Evolutionary conservation across 495 filamentous ascomycete species (phyloP).

Genomic region (Neurospora terricola): DNA sequence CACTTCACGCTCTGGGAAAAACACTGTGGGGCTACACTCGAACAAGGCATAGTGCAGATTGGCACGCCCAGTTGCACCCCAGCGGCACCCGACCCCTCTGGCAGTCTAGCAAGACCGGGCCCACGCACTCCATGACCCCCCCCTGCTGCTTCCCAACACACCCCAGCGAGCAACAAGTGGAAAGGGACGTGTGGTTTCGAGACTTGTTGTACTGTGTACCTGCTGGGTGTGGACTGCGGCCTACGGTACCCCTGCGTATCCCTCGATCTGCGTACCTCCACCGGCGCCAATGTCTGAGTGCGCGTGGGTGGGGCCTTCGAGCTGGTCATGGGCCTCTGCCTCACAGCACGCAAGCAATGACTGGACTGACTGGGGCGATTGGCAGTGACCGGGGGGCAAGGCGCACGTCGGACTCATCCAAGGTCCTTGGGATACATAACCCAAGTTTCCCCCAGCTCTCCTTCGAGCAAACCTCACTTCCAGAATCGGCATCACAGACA

Average conservation of each 20-base stretch:
- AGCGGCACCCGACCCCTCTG: conserved; percentile 14
- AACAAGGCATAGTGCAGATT: conserved; percentile 22
- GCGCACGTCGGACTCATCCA: background rate
- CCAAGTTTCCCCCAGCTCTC: conserved; percentile 20
- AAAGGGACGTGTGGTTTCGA: conserved; percentile 1
- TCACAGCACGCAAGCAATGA: conserved; percentile 15
- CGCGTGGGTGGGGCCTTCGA: conserved; percentile 19
- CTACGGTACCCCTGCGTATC: conserved; percentile 7
- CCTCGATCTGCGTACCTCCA: conserved; percentile 12
- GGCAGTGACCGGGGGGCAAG: conserved; percentile 13
- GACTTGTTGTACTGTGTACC: conserved; percentile 11
- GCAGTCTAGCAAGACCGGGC: conserved; percentile 13
- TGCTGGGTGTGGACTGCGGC: conserved; percentile 2
- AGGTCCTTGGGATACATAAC: conserved; percentile 20
- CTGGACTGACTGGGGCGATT: conserved; percentile 1
- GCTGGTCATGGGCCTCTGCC: conserved; percentile 27
- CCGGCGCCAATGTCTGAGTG: conserved; percentile 22
- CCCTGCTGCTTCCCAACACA: conserved; percentile 2
- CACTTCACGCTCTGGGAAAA: conserved; percentile 5
- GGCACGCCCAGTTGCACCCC: background rate
- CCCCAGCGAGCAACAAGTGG: background rate
- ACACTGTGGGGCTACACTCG: conserved; percentile 1
- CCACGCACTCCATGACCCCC: conserved; percentile 11
- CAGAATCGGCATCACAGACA: conserved; percentile 14
- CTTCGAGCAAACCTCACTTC: conserved; percentile 12